Base-by-base conservation (phyloP, 2,329 filamentous ascomycete species). In the Hymenoscyphus repandus region DNA sequence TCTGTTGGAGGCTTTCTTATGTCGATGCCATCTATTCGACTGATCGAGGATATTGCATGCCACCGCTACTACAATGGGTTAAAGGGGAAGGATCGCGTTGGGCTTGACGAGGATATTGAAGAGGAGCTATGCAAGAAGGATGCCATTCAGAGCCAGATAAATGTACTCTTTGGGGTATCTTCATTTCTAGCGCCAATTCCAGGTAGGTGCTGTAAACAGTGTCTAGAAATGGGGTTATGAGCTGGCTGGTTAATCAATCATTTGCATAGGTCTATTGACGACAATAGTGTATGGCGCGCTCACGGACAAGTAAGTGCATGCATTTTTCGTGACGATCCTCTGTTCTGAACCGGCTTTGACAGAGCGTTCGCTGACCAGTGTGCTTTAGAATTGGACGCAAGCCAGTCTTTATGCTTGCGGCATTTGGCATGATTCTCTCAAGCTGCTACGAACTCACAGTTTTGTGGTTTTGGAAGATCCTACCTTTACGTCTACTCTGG, bases 31-130 rank as follows among this genome's bases (percentile, higher is more conserved):
- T 54, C 58, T 37, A 63, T 67, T 6, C 63, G 69, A 39, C 61
- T 70, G 27, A 65, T 64, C 37, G 70, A 72, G 52, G 68, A 72
- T 55, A 66, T 71, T 32, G 55, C 71, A 17, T 73, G 70, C 55
- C 68, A 66, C 47, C 66, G 69, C 47, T 71, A 70, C 49, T 66
- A 63, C 45, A 56, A 62, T n/a, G 40, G 54, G 13, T 34, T 60
- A 15, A 39, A 57, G 18, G 58, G 59, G 10, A 50, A 43, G 4
- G 59, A 48, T 12, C 56, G 57, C 39, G 60, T 65, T 38, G 55
- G 55, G 3, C 49, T 59, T 10, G 47, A 53, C 9, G 54, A 49
- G 22, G 41, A 47, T 1, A 70, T 72, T 34, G 64, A 69, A 27
- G 70, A 72, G 55, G 54, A 38, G 7, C 42, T 64, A 42, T 72